Evolutionary conservation across 352 stramenopile species (phyloP).

Genomic region (Thalassiosira hispida): DNA sequence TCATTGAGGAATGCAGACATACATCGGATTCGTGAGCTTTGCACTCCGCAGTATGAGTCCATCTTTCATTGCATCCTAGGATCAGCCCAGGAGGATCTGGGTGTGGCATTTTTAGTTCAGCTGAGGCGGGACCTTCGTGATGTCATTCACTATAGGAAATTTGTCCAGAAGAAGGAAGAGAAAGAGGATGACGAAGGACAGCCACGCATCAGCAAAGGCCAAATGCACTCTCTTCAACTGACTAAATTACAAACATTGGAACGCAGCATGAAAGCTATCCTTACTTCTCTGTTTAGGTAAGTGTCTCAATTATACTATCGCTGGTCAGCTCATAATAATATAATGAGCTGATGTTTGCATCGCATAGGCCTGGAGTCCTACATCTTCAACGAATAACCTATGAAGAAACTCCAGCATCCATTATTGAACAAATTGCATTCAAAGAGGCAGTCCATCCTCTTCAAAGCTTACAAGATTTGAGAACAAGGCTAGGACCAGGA

Average conservation of each 20-base stretch:
- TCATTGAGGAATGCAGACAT: slow-evolving; percentile 23
- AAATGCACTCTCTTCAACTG: slow-evolving; percentile 17
- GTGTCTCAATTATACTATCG: too few relatives aligned
- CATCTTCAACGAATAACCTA: slow-evolving; percentile 92
- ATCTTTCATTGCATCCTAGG: slow-evolving; percentile 65
- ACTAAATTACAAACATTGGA: slow-evolving; percentile 66
- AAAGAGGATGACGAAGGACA: slow-evolving; percentile 11
- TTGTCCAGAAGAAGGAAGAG: slow-evolving; percentile 17
- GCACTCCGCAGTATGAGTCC: slow-evolving; percentile 65
- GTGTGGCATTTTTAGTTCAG: slow-evolving; percentile 67
- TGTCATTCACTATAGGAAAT: slow-evolving; percentile 43
- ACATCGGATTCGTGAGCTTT: slow-evolving; percentile 40
- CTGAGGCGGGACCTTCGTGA: slow-evolving; percentile 67
- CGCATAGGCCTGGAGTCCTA: slow-evolving; percentile 91
- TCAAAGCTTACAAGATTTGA: slow-evolving; percentile 92
- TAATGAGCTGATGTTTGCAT: too few relatives aligned
- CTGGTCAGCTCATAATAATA: too few relatives aligned
- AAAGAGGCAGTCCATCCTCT: slow-evolving; percentile 95
- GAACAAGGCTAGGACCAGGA: slow-evolving; percentile 87
- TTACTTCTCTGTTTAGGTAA: slow-evolving; percentile 93
- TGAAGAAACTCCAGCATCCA: slow-evolving; percentile 89
- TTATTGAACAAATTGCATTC: slow-evolving; percentile 95
- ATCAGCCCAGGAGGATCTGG: slow-evolving; percentile 54
- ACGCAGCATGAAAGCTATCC: slow-evolving; percentile 83
- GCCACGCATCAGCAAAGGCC: background rate